Percentiles rank a stretch among this genome's conserved stretches.
phyloP scores from a whole-genome alignment of 2,329 filamentous ascomycete genomes.

The Trichoderma cornu-damae region DNA sequence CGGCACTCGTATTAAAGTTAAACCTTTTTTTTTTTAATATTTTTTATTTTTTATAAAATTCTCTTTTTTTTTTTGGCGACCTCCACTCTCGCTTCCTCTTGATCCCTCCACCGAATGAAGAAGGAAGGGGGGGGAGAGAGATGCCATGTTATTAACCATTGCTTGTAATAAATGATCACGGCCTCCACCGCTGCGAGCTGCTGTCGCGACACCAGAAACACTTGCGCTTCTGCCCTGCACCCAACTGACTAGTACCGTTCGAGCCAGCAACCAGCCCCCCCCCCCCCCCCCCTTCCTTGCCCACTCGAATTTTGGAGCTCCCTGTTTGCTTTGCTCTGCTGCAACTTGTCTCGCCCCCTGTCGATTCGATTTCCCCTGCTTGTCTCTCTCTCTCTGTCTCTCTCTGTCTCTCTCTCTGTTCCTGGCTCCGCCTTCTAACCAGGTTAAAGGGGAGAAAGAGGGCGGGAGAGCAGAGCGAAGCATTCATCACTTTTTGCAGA shows the following conservation, averaged over 20 bases:
- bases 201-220: background rate
- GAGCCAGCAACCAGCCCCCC: constrained; percentile 9
- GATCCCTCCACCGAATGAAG: constrained; percentile 7
- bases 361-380: constrained; percentile 14
- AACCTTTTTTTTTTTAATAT: too few species aligned
- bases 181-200: background rate
- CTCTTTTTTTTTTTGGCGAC: background rate
- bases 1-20: constrained; percentile 18
- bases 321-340: constrained; percentile 16
- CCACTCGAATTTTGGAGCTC: constrained; percentile 15
- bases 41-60: too few species aligned
- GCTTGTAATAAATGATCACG: background rate
- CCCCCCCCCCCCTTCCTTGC: constrained; percentile 1
- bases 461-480: background rate
- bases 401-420: too few species aligned
- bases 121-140: too few species aligned
- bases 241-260: constrained; percentile 13
- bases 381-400: too few species aligned
- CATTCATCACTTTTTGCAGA: constrained; percentile 18
- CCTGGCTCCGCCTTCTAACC: constrained; percentile 13
- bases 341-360: constrained; percentile 15
- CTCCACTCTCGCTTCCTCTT: constrained; percentile 16
- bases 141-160: too few species aligned
- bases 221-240: background rate
- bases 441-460: constrained; percentile 14